phyloP scores from a whole-genome alignment of 805 yeast species.

The Metschnikowia cubensis region DNA sequence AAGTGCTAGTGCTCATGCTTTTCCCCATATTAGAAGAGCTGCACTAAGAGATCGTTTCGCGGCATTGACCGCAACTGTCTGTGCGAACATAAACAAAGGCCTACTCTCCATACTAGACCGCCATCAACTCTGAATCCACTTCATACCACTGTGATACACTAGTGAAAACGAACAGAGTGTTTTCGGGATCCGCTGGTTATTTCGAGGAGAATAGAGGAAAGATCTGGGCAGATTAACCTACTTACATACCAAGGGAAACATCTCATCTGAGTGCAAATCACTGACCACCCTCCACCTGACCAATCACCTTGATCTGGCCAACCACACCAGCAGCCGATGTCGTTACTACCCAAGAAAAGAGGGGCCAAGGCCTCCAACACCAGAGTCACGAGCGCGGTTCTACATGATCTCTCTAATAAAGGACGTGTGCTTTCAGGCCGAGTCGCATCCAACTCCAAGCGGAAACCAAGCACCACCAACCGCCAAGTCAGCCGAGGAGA shows the following conservation, averaged over 20 bases:
- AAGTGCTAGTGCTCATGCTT: no score
- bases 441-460: slow-evolving; percentile 15
- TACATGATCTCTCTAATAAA: slow-evolving; percentile 27
- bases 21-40: no score
- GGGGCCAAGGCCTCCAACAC: slow-evolving; percentile 10
- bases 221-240: not conserved
- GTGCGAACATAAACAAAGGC: slow-evolving; percentile 1
- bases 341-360: slow-evolving; percentile 25
- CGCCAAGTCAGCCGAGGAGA: slow-evolving; percentile 20
- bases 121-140: no score
- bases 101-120: no score
- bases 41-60: not conserved
- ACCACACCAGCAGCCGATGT: not conserved
- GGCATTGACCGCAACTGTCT: not conserved
- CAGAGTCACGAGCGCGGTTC: slow-evolving; percentile 16
- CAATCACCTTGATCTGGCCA: not conserved
- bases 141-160: not conserved
- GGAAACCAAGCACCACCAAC: slow-evolving; percentile 20
- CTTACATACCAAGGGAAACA: no score
- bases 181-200: no score
- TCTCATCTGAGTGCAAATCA: not conserved
- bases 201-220: no score
- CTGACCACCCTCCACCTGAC: not conserved
- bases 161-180: not conserved
- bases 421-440: slow-evolving; percentile 29